Conservation (phyloP, 2,329 filamentous ascomycete species). For the Aspergillus hiratsukae region DNA sequence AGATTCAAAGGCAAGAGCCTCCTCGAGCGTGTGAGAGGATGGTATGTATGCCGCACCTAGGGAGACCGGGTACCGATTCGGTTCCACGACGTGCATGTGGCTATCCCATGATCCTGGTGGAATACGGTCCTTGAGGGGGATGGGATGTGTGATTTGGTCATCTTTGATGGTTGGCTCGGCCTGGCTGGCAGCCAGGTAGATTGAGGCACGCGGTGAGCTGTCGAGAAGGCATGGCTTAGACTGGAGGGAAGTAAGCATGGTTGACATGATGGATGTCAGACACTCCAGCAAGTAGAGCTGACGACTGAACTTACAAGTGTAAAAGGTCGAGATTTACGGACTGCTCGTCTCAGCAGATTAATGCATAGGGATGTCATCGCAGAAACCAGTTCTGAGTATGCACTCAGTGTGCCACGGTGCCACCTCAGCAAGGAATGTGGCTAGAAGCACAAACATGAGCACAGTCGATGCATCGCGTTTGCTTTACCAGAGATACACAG, state of each 20-base stretch:
- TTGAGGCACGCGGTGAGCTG: slow-evolving; percentile 14
- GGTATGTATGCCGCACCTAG: slow-evolving; percentile 51
- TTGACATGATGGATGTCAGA: slow-evolving; percentile 5
- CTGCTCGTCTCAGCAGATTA: slow-evolving; percentile 7
- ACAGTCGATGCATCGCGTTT: slow-evolving; percentile 2
- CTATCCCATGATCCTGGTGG: slow-evolving; percentile 52
- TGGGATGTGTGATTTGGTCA: background rate
- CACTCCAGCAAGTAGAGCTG: background rate
- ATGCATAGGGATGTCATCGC: slow-evolving; percentile 8
- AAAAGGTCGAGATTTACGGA: background rate
- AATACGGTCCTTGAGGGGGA: slow-evolving; percentile 21
- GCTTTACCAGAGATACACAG: slow-evolving; percentile 6
- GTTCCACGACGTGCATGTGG: slow-evolving; percentile 61
- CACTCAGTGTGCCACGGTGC: background rate
- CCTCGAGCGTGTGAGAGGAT: slow-evolving; percentile 44
- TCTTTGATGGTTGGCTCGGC: slow-evolving; percentile 6
- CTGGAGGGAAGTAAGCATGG: slow-evolving; percentile 25
- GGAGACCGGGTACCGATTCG: slow-evolving; percentile 47
- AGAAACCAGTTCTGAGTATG: background rate
- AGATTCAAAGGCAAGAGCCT: slow-evolving; percentile 51
- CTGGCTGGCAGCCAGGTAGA: slow-evolving; percentile 7
- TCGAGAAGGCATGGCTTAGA: slow-evolving; percentile 13
- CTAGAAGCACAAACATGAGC: background rate
- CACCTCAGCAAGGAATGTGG: background rate
- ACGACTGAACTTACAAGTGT: slow-evolving; percentile 8